Evolutionary conservation across 2,329 filamentous ascomycete genomes (phyloP).

Genomic region (Cordyceps fumosorosea): DNA sequence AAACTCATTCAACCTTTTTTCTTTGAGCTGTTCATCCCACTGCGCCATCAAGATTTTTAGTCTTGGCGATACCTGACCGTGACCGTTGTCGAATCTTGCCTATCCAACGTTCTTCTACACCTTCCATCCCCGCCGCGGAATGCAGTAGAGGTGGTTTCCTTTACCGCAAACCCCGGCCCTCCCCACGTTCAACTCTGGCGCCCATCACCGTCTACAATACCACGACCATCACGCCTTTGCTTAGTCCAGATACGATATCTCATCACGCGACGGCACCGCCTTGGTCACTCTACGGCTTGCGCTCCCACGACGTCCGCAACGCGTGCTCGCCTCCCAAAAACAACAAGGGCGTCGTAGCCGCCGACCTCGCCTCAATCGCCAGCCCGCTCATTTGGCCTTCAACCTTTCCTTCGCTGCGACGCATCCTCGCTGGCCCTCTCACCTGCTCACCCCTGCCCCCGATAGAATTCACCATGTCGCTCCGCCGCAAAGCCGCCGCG

Average conservation of each 20-base stretch:
- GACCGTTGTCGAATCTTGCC: neutral
- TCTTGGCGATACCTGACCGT: too few species aligned
- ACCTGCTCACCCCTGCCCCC: conserved; percentile 1
- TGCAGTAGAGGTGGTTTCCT: neutral
- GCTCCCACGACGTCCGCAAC: conserved; percentile 4
- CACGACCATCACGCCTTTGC: neutral
- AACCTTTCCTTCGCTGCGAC: neutral
- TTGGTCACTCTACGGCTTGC: conserved; percentile 1
- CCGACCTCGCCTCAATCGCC: neutral
- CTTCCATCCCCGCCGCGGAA: neutral
- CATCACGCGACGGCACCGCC: conserved; percentile 9
- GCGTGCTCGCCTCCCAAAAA: neutral
- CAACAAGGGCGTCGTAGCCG: neutral
- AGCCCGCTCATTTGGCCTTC: neutral
- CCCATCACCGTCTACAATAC: neutral
- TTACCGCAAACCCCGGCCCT: neutral
- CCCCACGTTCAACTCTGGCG: neutral
- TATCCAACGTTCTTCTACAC: neutral
- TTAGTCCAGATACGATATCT: neutral
- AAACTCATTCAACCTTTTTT: neutral
- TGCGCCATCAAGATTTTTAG: neutral
- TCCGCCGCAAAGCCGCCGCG: conserved; percentile 5
- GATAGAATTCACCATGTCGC: conserved; percentile 8
- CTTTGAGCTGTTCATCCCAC: neutral
- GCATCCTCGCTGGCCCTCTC: conserved; percentile 4